These are phyloP conservation scores for Nevesoporus exiguus DNA, from an alignment of 768 basidiomycete species.

Conservation along the genomic window DNA sequence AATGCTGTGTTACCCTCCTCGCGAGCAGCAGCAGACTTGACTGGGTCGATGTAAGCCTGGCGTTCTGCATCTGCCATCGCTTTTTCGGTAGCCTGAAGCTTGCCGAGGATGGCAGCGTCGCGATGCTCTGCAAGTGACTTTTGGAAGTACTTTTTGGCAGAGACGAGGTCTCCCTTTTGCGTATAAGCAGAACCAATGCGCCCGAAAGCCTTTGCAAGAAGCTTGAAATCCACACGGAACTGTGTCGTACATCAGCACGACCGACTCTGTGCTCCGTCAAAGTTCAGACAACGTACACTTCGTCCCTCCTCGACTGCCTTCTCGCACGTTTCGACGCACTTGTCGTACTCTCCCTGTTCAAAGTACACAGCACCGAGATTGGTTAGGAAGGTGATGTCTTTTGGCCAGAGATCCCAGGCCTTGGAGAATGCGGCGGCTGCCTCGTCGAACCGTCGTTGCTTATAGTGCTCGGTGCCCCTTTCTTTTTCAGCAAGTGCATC, in stretches of 20 bases:
- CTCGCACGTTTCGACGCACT: constrained; percentile 86
- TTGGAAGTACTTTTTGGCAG: constrained; percentile 87
- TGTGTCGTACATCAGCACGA: constrained; percentile 28
- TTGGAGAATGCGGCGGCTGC: constrained; percentile 75
- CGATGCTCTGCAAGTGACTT: constrained; percentile 97
- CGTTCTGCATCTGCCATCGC: constrained; percentile 73
- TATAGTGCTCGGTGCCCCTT: constrained; percentile 78
- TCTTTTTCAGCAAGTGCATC: constrained; percentile 79
- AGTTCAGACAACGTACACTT: constrained; percentile 42
- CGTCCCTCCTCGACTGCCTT: constrained; percentile 97
- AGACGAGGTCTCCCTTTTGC: constrained; percentile 69
- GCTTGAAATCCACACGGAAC: constrained; percentile 90
- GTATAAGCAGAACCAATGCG: constrained; percentile 84
- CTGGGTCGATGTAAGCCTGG: constrained; percentile 84
- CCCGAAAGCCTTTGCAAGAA: constrained; percentile 91
- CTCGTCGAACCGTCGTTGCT: constrained; percentile 75
- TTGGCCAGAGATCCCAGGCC: constrained; percentile 92
- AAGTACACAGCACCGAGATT: constrained; percentile 91
- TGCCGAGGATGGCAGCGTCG: constrained; percentile 87
- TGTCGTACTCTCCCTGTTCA: constrained; percentile 89
- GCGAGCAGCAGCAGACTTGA: constrained; percentile 73
- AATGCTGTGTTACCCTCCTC: constrained; percentile 92
- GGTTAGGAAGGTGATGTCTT: constrained; percentile 91
- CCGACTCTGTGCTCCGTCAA: not conserved
- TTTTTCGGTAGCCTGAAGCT: constrained; percentile 82